Conservation (phyloP, 2,329 filamentous ascomycete species). For the Chalara sp. region DNA sequence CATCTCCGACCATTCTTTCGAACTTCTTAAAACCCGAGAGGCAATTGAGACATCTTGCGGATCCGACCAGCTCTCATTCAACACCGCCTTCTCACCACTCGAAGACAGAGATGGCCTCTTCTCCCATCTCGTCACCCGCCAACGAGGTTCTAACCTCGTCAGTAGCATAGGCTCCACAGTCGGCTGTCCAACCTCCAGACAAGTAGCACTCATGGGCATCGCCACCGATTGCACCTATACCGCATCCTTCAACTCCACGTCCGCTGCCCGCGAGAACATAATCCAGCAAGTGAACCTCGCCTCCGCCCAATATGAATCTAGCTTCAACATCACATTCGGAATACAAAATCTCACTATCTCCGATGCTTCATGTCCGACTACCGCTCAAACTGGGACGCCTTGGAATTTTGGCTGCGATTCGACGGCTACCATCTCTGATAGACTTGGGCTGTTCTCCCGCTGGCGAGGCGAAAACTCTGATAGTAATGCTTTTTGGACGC, state of each 20-base stretch:
- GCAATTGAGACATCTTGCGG: no score
- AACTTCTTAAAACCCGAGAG: no score
- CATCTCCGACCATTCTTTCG: no score
- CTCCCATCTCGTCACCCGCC: no score
- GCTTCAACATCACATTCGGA: slow-evolving; percentile 92
- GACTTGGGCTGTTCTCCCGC: slow-evolving; percentile 78
- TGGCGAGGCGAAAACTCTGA: slow-evolving; percentile 80
- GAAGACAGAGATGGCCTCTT: no score
- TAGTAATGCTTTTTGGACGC: slow-evolving; percentile 84
- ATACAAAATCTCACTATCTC: slow-evolving; percentile 80
- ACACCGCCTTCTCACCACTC: no score
- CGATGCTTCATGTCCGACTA: slow-evolving; percentile 65
- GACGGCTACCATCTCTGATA: slow-evolving; percentile 60
- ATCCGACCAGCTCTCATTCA: no score
- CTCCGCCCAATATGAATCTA: slow-evolving; percentile 79
- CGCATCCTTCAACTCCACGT: slow-evolving; percentile 57
- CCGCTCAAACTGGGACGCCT: slow-evolving; percentile 56
- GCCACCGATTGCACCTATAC: slow-evolving; percentile 92
- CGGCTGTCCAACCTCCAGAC: slow-evolving; percentile 84
- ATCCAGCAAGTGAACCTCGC: slow-evolving; percentile 81
- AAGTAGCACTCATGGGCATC: slow-evolving; percentile 84
- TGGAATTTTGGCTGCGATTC: slow-evolving; percentile 78
- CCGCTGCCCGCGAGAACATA: slow-evolving; percentile 65
- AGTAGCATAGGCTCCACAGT: slow-evolving; percentile 70
- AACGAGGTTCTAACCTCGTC: slow-evolving; percentile 49